Conservation (phyloP, 2,329 filamentous ascomycete genomes). For the Pseudocercospora eumusae region DNA sequence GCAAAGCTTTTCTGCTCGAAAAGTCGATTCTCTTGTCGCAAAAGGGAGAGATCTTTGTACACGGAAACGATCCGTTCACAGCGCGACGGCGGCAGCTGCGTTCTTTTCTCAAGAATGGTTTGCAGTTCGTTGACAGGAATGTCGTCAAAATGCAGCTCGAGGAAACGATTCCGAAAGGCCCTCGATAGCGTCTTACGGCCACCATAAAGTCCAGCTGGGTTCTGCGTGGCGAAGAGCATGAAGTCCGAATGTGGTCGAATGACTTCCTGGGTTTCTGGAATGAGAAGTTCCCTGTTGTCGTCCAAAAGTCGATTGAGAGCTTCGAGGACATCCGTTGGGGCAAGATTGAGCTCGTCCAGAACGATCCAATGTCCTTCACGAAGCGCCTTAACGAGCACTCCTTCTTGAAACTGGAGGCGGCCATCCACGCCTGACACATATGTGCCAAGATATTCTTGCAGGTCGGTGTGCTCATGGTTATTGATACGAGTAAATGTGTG, state of each 20-base stretch:
- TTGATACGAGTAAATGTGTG: slow-evolving; percentile 99
- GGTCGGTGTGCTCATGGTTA: slow-evolving; percentile 97
- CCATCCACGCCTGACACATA: slow-evolving; percentile 87
- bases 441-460: slow-evolving; percentile 95
- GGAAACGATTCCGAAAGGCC: slow-evolving; percentile 93
- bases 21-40: slow-evolving; percentile 84
- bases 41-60: slow-evolving; percentile 85
- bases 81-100: slow-evolving; percentile 86
- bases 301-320: slow-evolving; percentile 93
- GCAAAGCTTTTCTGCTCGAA: slow-evolving; percentile 99
- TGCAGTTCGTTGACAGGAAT: slow-evolving; percentile 94
- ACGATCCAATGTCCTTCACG: slow-evolving; percentile 97
- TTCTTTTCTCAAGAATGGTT: slow-evolving; percentile 84
- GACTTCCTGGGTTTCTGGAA: slow-evolving; percentile 94
- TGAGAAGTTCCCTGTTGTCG: slow-evolving; percentile 91
- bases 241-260: slow-evolving; percentile 92
- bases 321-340: slow-evolving; percentile 94
- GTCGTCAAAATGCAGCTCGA: slow-evolving; percentile 96
- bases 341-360: slow-evolving; percentile 93
- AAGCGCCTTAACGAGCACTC: slow-evolving; percentile 87
- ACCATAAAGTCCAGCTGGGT: slow-evolving; percentile 92
- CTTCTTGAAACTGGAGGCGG: slow-evolving; percentile 86
- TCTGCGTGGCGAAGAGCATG: slow-evolving; percentile 97
- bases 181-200: slow-evolving; percentile 90
- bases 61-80: slow-evolving; percentile 88